Evolutionary conservation across 352 stramenopile species (phyloP).

Genomic region (Phytophthora foliorum): DNA sequence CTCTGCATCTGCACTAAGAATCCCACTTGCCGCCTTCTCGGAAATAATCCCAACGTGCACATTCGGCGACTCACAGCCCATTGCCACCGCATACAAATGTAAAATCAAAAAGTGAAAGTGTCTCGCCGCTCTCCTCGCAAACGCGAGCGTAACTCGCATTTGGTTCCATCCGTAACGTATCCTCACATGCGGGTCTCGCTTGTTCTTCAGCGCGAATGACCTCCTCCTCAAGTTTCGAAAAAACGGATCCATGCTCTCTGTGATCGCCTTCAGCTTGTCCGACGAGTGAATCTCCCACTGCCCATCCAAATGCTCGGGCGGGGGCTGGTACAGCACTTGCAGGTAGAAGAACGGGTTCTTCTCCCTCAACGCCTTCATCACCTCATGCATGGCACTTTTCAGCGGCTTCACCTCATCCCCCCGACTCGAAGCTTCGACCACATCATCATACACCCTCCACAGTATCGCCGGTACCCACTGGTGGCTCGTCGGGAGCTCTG

Average conservation of each 20-base stretch:
- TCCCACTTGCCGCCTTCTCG: conserved; percentile 24
- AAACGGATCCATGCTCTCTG: conserved; percentile 31
- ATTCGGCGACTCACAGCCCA: conserved; percentile 37
- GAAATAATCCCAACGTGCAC: conserved; percentile 32
- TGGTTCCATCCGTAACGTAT: conserved; percentile 39
- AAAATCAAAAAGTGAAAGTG: conserved; percentile 61
- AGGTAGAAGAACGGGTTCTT: conserved; percentile 54
- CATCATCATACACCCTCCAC: conserved; percentile 45
- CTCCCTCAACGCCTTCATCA: conserved; percentile 41
- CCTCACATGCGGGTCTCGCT: conserved; percentile 11
- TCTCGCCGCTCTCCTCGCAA: conserved; percentile 32
- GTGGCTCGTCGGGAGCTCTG: conserved; percentile 34
- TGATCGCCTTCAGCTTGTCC: conserved; percentile 29
- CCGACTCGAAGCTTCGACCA: neutral
- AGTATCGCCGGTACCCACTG: conserved; percentile 52
- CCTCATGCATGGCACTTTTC: conserved; percentile 37
- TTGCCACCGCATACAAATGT: conserved; percentile 54
- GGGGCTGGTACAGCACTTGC: conserved; percentile 56
- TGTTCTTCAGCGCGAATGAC: conserved; percentile 38
- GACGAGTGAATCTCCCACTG: conserved; percentile 34
- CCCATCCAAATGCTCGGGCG: conserved; percentile 19
- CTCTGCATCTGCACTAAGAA: conserved; percentile 20
- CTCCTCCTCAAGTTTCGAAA: conserved; percentile 33
- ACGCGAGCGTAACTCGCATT: conserved; percentile 34
- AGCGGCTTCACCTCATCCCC: conserved; percentile 24